phyloP scores from a whole-genome alignment of 148 eudicot species.

The Simmondsia chinensis region DNA sequence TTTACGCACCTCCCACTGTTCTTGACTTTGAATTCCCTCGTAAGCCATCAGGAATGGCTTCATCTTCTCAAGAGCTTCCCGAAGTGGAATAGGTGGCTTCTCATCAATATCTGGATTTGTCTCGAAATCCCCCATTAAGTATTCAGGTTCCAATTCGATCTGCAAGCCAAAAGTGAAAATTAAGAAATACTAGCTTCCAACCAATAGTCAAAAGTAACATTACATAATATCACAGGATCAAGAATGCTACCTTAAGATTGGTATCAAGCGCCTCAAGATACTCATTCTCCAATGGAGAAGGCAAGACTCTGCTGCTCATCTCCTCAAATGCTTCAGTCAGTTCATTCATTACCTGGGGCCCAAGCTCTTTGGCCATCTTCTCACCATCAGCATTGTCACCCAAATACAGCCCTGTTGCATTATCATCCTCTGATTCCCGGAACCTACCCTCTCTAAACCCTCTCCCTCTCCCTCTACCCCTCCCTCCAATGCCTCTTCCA shows the following conservation, averaged over 20 bases:
- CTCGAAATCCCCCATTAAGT: constrained; percentile 71
- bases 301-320: constrained; percentile 34
- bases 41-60: constrained; percentile 86
- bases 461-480: constrained; percentile 20
- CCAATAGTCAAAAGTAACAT: neutral
- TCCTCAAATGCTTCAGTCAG: constrained; percentile 67
- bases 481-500: constrained; percentile 25
- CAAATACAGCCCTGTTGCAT: constrained; percentile 10
- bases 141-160: constrained; percentile 93
- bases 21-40: constrained; percentile 57
- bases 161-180: constrained; percentile 25
- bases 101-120: constrained; percentile 81
- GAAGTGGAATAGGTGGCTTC: constrained; percentile 71
- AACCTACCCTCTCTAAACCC: constrained; percentile 5
- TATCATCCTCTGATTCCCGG: constrained; percentile 9
- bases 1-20: constrained; percentile 83
- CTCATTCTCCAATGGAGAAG: constrained; percentile 51
- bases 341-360: constrained; percentile 39
- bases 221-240: neutral
- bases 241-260: constrained; percentile 45
- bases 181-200: neutral
- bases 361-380: constrained; percentile 47
- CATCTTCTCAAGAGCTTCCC: constrained; percentile 83
- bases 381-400: constrained; percentile 51
- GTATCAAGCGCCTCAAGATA: constrained; percentile 54